Conservation (phyloP, 2,329 filamentous ascomycete species). For the Fusarium temperatum region DNA sequence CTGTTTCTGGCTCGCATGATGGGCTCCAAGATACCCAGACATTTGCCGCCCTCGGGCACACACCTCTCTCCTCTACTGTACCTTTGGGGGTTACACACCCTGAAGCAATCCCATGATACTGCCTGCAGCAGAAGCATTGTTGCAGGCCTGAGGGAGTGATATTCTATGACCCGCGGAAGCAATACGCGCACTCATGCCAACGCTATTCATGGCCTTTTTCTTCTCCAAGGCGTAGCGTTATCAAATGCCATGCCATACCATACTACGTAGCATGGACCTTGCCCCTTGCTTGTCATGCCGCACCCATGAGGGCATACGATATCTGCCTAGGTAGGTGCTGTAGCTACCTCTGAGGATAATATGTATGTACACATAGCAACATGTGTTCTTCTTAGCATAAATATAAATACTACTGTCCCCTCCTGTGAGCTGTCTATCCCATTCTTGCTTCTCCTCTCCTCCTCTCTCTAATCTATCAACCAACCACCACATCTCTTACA, state of each 20-base stretch:
- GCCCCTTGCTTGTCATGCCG: constrained; percentile 18
- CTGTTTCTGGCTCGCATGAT: constrained; percentile 15
- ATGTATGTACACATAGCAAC: background rate
- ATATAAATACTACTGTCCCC: constrained; percentile 36
- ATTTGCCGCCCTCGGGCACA: constrained; percentile 21
- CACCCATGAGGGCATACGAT: constrained; percentile 32
- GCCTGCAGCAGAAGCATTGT: background rate
- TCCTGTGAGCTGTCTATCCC: constrained; percentile 2
- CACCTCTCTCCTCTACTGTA: background rate
- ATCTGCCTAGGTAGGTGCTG: background rate
- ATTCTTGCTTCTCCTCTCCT: constrained; percentile 9
- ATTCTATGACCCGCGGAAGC: constrained; percentile 3
- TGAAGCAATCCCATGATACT: constrained; percentile 26
- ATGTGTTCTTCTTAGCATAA: constrained; percentile 30
- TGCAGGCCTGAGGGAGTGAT: background rate
- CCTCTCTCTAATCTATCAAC: background rate
- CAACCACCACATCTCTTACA: background rate
- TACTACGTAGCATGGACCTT: background rate
- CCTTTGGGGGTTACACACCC: constrained; percentile 10
- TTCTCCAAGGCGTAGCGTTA: constrained; percentile 31
- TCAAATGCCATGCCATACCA: constrained; percentile 27
- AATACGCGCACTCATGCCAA: background rate
- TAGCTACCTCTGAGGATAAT: background rate
- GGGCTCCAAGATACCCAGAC: background rate
- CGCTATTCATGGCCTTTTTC: constrained; percentile 7